phyloP scores from a whole-genome alignment of 2,329 filamentous ascomycete species.

The Fusarium hostae region DNA sequence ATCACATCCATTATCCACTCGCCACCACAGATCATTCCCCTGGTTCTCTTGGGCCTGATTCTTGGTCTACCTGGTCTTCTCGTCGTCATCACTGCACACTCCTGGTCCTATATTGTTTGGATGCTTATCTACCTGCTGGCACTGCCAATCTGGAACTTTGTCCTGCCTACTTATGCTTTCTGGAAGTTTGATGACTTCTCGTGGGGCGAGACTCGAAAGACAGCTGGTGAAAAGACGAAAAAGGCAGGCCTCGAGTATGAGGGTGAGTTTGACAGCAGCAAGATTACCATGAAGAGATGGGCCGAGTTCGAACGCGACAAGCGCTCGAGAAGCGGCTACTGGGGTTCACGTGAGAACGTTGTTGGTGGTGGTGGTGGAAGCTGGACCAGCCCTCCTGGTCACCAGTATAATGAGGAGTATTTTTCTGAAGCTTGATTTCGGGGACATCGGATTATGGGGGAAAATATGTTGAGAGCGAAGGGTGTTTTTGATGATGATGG shows the following conservation, averaged over 20 bases:
- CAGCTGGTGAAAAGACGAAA: constrained; percentile 87
- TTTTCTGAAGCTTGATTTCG: constrained; percentile 60
- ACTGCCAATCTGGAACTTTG: constrained; percentile 96
- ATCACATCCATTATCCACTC: constrained; percentile 84
- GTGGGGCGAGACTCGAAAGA: constrained; percentile 98
- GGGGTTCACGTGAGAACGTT: constrained; percentile 64
- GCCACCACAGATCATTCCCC: constrained; percentile 86
- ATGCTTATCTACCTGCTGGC: constrained; percentile 96
- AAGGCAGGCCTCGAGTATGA: constrained; percentile 88
- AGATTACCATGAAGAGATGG: constrained; percentile 99
- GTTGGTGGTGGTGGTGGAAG: constrained; percentile 52
- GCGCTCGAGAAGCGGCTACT: constrained; percentile 61
- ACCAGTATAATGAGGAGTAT: constrained; percentile 66
- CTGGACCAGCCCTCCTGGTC: constrained; percentile 57
- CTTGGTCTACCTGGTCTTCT: constrained; percentile 92
- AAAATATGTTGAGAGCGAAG: constrained; percentile 34
- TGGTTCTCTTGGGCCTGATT: constrained; percentile 89
- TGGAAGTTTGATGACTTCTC: constrained; percentile 99
- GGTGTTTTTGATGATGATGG: constrained; percentile 38
- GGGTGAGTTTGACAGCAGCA: constrained; percentile 97
- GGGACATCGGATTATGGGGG: constrained; percentile 25
- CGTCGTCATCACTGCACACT: constrained; percentile 93
- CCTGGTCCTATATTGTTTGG: constrained; percentile 91
- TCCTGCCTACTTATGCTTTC: constrained; percentile 92
- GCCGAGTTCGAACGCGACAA: constrained; percentile 87